Base-by-base conservation (phyloP, 2,329 filamentous ascomycete species). In the Pseudogymnoascus sp. region DNA sequence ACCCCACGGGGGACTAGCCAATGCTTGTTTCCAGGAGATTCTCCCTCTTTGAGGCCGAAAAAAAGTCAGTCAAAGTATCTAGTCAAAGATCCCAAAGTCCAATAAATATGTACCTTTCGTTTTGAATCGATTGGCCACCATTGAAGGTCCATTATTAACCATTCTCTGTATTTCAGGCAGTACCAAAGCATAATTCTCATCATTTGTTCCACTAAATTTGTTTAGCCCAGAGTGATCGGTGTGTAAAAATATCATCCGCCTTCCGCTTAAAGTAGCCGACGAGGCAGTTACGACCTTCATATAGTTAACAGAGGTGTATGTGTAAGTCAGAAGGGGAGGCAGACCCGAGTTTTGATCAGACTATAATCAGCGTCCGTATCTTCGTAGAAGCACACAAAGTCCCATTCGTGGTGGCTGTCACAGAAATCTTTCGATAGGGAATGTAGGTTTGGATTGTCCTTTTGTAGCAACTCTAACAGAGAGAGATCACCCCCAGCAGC, bases 191-290 rank as follows among this genome's bases (percentile, higher is more conserved):
- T 64, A 67, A 47, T 68, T 65, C 31, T 64, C 64, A 26, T 68
- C 65, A 60, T 66, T 33, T 35, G 61, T 33, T 53, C 65, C 62
- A 28, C 53, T 64, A 28, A 68, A 68, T 35, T 68, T 68, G 28
- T 67, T 67, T 26, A 68, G 66, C 28, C 65, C 66, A 60, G 64
- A 68, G 62, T 68, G 64, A 28, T 65, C 62, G 5, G 62, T 62
- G 31, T 65, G 23, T 28, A 68, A 62, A 26, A 60, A 57, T 31
- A 68, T 68, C 64, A 61, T 68, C 40, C 65, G 62, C 13, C 64
- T 65, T 26, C 64, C 62, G 31, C 36, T 53, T 26, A 61, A 40
- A 60, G 17, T 63, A 60, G 62, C 64, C 53, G 64, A 67, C 33
- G 64, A 63, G 15, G 21, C 19, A 36, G 28, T 63, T 17, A 64